A percentile compares a stretch with the other conserved stretches of the same genome.
Evolutionary conservation across 345 rosid species (phyloP).

Genomic region (Populus ilicifolia): DNA sequence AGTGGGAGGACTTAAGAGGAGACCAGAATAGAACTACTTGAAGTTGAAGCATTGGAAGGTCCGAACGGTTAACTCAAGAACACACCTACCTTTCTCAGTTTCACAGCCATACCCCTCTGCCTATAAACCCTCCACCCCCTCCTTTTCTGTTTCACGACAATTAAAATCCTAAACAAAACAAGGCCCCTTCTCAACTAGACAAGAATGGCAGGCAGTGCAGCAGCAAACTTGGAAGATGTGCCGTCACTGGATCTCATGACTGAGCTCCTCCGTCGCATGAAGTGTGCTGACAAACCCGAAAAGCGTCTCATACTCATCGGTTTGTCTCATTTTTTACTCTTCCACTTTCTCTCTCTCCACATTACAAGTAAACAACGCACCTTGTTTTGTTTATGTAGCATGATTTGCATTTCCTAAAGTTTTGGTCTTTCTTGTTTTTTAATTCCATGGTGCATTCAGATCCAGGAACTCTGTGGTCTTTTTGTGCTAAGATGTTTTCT

Average conservation of each 20-base stretch:
- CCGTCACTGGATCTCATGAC: conserved; percentile 73
- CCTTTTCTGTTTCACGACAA: background rate
- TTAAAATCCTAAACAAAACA: background rate
- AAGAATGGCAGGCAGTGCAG: conserved; percentile 45
- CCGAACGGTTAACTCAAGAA: background rate
- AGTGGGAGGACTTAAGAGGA: background rate
- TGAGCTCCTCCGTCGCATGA: conserved; percentile 95
- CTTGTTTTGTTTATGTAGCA: background rate
- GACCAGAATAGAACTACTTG: conserved; percentile 2
- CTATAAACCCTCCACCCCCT: background rate
- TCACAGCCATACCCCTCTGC: background rate
- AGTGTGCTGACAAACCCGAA: conserved; percentile 80
- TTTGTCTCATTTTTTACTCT: conserved; percentile 4
- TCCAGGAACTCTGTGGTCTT: background rate
- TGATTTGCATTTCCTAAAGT: background rate
- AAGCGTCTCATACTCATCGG: conserved; percentile 93
- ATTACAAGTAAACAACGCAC: background rate
- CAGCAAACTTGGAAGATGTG: conserved; percentile 69
- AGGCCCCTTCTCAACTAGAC: background rate
- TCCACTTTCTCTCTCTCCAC: background rate
- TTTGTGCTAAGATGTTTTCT: background rate
- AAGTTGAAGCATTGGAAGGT: conserved; percentile 27
- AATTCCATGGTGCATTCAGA: background rate
- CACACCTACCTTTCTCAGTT: background rate
- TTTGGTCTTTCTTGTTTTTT: background rate